Conservation (phyloP, 345 rosid species). For the Salix exigua region DNA sequence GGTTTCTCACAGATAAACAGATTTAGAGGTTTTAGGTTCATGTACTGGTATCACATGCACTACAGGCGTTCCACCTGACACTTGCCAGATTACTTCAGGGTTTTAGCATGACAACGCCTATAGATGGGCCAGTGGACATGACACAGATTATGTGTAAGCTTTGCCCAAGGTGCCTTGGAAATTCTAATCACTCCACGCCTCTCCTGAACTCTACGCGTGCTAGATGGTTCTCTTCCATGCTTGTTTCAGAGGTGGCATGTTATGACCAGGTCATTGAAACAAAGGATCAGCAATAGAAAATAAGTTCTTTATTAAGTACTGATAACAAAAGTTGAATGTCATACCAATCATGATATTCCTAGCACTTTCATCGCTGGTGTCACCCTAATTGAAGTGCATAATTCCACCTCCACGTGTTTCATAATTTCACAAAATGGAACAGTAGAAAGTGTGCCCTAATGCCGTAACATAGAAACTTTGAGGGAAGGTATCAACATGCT, state of each 20-base stretch:
- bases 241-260: not conserved
- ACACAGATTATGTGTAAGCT: too few species aligned
- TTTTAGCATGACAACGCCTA: too few species aligned
- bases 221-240: not conserved
- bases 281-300: not conserved
- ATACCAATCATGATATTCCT: not conserved
- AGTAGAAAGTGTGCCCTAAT: not conserved
- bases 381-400: not conserved
- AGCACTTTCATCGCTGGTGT: not conserved
- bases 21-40: too few species aligned
- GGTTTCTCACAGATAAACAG: too few species aligned
- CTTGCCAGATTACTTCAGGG: too few species aligned
- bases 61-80: too few species aligned
- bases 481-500: not conserved
- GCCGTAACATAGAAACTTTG: not conserved
- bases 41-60: too few species aligned
- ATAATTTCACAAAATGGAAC: not conserved
- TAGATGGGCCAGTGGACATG: too few species aligned
- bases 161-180: not conserved
- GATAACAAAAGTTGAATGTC: not conserved
- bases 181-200: constrained; percentile 4
- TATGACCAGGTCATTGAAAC: not conserved
- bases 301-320: too few species aligned
- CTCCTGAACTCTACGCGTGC: not conserved
- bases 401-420: not conserved